Conservation (phyloP, 1,139 yeast species). For the Hyphopichia buzzinii region DNA sequence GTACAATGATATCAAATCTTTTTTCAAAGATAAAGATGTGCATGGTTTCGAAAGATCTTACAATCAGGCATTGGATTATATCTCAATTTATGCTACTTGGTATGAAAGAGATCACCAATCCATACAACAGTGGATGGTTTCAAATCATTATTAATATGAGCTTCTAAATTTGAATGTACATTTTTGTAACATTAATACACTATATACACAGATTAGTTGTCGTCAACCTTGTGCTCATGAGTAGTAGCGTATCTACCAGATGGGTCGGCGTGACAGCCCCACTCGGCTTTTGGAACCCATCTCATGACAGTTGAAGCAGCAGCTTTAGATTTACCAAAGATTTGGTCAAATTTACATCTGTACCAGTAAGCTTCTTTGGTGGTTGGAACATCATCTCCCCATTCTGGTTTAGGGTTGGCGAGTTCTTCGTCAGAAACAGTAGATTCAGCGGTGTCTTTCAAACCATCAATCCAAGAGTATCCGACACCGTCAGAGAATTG, state of each 20-base stretch:
- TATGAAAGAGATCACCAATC: slow-evolving; percentile 28
- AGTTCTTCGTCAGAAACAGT: slow-evolving; percentile 86
- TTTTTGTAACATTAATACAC: not conserved
- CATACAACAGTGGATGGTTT: slow-evolving; percentile 27
- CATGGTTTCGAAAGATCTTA: slow-evolving; percentile 62
- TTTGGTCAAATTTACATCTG: slow-evolving; percentile 91
- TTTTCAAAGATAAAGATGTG: slow-evolving; percentile 56
- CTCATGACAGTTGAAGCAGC: slow-evolving; percentile 98
- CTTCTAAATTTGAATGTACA: not conserved
- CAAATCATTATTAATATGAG: slow-evolving; percentile 6
- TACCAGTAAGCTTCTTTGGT: slow-evolving; percentile 99
- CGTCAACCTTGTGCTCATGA: slow-evolving; percentile 64
- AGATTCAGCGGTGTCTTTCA: slow-evolving; percentile 91
- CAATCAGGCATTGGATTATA: slow-evolving; percentile 53
- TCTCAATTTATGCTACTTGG: slow-evolving; percentile 51
- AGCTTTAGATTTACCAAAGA: slow-evolving; percentile 77
- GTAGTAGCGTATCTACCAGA: slow-evolving; percentile 94
- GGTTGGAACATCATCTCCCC: slow-evolving; percentile 94
- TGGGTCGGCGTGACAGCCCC: slow-evolving; percentile 99
- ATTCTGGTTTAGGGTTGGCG: slow-evolving; percentile 84
- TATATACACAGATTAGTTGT: slow-evolving; percentile 8
- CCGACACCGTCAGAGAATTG: slow-evolving; percentile 99
- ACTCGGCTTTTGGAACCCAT: slow-evolving; percentile 99
- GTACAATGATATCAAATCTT: slow-evolving; percentile 42
- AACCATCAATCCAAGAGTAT: slow-evolving; percentile 97